These are phyloP conservation scores for Rhodomyrtus tomentosa DNA, from an alignment of 345 rosid species.

Conservation along the genomic window DNA sequence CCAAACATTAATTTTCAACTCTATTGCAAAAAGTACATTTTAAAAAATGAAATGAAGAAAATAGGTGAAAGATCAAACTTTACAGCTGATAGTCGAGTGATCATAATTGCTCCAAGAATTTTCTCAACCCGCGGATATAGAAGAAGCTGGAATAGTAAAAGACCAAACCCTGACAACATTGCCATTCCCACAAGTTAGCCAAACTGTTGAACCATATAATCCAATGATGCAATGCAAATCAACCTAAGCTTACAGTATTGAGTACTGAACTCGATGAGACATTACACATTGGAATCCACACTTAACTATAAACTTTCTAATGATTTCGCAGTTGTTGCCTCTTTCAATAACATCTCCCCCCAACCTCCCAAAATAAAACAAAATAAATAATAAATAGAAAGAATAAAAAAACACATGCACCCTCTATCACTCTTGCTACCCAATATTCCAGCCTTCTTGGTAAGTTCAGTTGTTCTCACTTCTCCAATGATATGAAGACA, in stretches of 20 bases:
- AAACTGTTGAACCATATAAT: neutral
- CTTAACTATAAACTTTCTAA: neutral
- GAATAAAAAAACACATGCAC: neutral
- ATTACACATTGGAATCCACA: neutral
- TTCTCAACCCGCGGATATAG: constrained; percentile 34
- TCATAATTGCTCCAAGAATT: constrained; percentile 27
- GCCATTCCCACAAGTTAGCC: neutral
- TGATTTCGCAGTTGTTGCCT: neutral
- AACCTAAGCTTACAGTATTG: neutral
- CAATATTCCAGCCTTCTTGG: neutral
- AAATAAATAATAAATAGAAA: neutral
- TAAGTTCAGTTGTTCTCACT: neutral
- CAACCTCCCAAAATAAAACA: neutral
- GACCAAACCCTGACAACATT: constrained; percentile 26
- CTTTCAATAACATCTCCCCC: neutral
- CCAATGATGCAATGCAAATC: neutral
- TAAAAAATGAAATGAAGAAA: neutral
- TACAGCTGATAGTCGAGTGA: constrained; percentile 41
- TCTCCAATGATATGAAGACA: neutral
- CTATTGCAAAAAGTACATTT: neutral
- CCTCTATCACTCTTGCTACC: neutral
- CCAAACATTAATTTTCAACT: neutral
- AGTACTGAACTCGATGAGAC: neutral
- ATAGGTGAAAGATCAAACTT: neutral
- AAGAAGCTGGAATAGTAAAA: constrained; percentile 39